These are phyloP conservation scores for Anastatica hierochuntica DNA, from an alignment of 345 rosid genomes.

Conservation along the genomic window DNA sequence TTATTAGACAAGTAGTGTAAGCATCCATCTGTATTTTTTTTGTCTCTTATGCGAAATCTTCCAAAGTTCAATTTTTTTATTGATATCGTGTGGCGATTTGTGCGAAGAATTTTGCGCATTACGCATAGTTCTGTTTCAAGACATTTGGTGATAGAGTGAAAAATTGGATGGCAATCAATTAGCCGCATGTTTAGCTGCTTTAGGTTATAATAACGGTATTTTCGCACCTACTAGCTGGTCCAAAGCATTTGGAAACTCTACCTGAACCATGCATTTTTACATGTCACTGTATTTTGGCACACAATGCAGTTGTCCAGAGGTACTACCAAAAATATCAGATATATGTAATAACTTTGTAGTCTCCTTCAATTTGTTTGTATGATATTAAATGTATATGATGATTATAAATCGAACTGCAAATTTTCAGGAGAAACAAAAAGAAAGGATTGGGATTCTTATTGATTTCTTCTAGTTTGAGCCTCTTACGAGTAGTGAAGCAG, in stretches of 20 bases:
- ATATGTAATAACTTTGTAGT: constrained; percentile 15
- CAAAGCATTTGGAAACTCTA: constrained; percentile 73
- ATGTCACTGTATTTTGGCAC: constrained; percentile 74
- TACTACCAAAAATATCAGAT: constrained; percentile 75
- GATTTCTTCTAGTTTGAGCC: constrained; percentile 98
- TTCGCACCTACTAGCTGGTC: constrained; percentile 88
- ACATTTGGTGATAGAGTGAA: constrained; percentile 81
- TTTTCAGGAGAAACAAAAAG: constrained; percentile 63
- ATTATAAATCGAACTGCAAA: too few relatives aligned
- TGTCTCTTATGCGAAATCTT: background rate
- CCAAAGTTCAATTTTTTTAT: background rate
- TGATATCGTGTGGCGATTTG: too few relatives aligned
- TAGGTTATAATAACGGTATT: constrained; percentile 77
- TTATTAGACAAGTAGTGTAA: constrained; percentile 67
- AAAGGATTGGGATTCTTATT: constrained; percentile 75
- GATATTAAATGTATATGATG: too few relatives aligned
- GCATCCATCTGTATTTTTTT: constrained; percentile 10
- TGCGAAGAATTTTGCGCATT: constrained; percentile 86
- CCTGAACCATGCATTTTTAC: constrained; percentile 88
- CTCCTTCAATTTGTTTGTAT: too few relatives aligned
- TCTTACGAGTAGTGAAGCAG: constrained; percentile 75
- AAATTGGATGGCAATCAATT: constrained; percentile 95
- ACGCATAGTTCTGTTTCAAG: constrained; percentile 86
- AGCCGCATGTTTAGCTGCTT: constrained; percentile 85
- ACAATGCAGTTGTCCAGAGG: constrained; percentile 73